Evolutionary conservation across 2,329 filamentous ascomycete genomes (phyloP), one percentile per base, ranked within the genome.

Genomic region (Fonsecaea erecta): DNA sequence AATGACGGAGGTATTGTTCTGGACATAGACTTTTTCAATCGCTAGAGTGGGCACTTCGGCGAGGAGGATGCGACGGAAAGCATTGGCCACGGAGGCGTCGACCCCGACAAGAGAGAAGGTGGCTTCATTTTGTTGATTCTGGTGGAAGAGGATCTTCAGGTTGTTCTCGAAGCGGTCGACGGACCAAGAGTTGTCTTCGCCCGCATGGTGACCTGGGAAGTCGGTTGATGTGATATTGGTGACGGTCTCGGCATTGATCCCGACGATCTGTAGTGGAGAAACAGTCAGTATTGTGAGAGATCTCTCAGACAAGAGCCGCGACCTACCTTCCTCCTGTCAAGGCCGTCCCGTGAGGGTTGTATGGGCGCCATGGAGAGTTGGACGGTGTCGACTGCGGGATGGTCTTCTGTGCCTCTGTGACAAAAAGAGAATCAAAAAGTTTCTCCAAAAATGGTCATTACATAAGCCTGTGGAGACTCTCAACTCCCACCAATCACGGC

Each of bases 1-100:
- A 74, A 99, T 95, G 37, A 99, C 93, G 4, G 92, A 97, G 57
- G 94, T 98, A 83, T 99, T 99, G 83, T 97, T 96, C 76, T 92
- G 86, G 70, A 98, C 88, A 80, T 90, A 99, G 76, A 96, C 92
- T 68, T 88, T 89, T 83, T 99, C 95, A 74, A 99, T 93, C 71
- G 96, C 95, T 52, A 99, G 85, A 1, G 93, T 95, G 18, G 94
- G 93, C 60, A 99, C 91, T 82, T 99, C 96, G 71, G 94, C 86
- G 77, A 99, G 90, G 74, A 98, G 85, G 73, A 98, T 98, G 73
- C 95, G 92, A 67, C 95, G 93, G 83, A 98, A 97, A 75, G 96
- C 95, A 77, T 99, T 99, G 75, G 95, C 92, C 76, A 99, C 88
- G 61, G 92, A 89, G 74, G 95, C 93, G 77, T 99, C 95, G 73